Evolutionary conservation across 2,329 filamentous ascomycete species (phyloP).

Genomic region (Ceratocystis lukuohia): DNA sequence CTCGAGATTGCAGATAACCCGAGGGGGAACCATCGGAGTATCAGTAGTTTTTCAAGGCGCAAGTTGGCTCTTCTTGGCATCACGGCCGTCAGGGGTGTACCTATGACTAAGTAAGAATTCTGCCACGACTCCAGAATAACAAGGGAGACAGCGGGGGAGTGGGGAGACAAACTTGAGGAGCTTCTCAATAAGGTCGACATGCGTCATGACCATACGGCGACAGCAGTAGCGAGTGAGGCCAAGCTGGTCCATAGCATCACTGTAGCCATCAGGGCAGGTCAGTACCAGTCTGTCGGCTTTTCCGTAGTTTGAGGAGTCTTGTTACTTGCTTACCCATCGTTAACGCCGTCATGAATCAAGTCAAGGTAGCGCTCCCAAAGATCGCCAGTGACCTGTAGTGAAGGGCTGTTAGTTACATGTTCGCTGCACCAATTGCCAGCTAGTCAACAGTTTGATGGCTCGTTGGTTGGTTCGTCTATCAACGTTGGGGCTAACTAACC

Average conservation of each 20-base stretch:
- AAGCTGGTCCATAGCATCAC: constrained; percentile 90
- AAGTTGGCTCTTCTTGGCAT: constrained; percentile 45
- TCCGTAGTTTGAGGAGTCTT: not conserved
- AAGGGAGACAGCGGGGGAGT: not conserved
- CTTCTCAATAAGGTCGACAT: constrained; percentile 98
- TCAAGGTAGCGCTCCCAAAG: constrained; percentile 93
- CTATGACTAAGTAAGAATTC: constrained; percentile 26
- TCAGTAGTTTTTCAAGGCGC: constrained; percentile 20
- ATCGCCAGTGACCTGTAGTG: constrained; percentile 76
- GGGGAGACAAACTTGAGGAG: constrained; percentile 60
- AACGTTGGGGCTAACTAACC: constrained; percentile 38
- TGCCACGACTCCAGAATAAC: not conserved
- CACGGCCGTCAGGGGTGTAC: constrained; percentile 49
- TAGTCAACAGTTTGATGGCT: not conserved
- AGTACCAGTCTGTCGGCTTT: not conserved
- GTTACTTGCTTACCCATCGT: constrained; percentile 50
- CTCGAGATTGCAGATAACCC: not conserved
- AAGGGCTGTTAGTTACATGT: constrained; percentile 24
- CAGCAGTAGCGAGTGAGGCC: constrained; percentile 95
- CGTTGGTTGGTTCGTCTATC: not conserved
- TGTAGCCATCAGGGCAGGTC: constrained; percentile 31
- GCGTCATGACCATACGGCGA: constrained; percentile 98
- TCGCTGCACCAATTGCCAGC: not conserved
- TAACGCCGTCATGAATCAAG: constrained; percentile 64
- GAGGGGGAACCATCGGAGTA: not conserved